A percentile compares a stretch with the other conserved stretches of the same genome.
Evolutionary conservation across 306 rosid genomes (phyloP).

Genomic region (Gastrolobium bilobum): DNA sequence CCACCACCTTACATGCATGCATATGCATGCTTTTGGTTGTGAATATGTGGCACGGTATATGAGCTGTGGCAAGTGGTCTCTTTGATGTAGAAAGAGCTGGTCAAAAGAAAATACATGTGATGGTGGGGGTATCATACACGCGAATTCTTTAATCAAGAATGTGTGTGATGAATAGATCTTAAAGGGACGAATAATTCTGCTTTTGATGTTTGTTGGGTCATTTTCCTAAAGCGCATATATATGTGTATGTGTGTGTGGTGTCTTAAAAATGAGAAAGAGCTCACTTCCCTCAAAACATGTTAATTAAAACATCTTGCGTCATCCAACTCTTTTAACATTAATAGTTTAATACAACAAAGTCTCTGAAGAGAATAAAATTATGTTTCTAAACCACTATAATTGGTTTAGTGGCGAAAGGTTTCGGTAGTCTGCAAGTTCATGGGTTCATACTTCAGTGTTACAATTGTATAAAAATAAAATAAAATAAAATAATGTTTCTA

Average conservation of each 20-base stretch:
- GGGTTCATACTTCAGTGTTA: too few relatives aligned
- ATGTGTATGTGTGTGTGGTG: not conserved
- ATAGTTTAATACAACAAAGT: not conserved
- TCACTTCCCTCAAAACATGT: slow-evolving; percentile 24
- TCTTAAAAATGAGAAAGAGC: slow-evolving; percentile 10
- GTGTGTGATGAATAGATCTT: slow-evolving; percentile 37
- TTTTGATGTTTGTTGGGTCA: slow-evolving; percentile 74
- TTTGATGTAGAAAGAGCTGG: slow-evolving; percentile 53
- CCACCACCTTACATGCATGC: slow-evolving; percentile 36
- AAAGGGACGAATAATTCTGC: slow-evolving; percentile 53
- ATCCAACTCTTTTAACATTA: not conserved
- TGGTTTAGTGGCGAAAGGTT: too few relatives aligned
- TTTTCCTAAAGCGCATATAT: slow-evolving; percentile 52
- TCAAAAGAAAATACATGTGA: slow-evolving; percentile 65
- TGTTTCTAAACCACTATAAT: not conserved
- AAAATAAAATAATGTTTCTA: too few relatives aligned
- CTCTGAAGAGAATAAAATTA: not conserved
- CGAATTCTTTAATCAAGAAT: slow-evolving; percentile 56
- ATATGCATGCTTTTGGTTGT: slow-evolving; percentile 38
- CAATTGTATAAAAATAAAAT: too few relatives aligned
- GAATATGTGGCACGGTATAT: slow-evolving; percentile 7
- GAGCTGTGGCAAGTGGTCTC: slow-evolving; percentile 42
- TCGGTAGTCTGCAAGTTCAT: too few relatives aligned
- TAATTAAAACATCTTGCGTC: not conserved
- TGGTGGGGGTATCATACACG: slow-evolving; percentile 50